These are phyloP conservation scores for Allantophomopsis cytisporea DNA, from an alignment of 2,329 filamentous ascomycete species.

Conservation along the genomic window DNA sequence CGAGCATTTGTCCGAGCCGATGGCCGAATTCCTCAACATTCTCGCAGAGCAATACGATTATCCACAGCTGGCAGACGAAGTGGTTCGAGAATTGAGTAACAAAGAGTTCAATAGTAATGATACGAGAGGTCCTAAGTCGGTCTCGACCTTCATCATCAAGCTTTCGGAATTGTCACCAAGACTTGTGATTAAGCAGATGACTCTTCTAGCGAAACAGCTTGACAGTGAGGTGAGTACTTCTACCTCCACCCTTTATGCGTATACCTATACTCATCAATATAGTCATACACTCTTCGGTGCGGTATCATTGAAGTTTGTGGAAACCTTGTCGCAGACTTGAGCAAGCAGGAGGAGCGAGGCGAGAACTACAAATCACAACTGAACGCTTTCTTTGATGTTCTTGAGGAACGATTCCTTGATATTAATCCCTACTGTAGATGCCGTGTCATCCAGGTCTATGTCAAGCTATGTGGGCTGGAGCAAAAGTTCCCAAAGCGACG, in stretches of 20 bases:
- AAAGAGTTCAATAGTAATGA: constrained; percentile 98
- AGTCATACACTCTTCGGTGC: constrained; percentile 87
- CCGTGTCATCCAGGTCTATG: constrained; percentile 83
- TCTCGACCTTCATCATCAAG: constrained; percentile 86
- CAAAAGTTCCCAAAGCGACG: constrained; percentile 90
- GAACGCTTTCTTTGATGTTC: constrained; percentile 90
- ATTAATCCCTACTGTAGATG: constrained; percentile 94
- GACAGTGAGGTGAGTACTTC: constrained; percentile 66
- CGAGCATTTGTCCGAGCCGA: constrained; percentile 95
- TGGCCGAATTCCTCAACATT: constrained; percentile 97
- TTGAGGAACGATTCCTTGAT: constrained; percentile 92
- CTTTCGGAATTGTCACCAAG: constrained; percentile 85
- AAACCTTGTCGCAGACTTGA: constrained; percentile 84
- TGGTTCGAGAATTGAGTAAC: constrained; percentile 85
- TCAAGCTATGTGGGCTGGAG: constrained; percentile 84
- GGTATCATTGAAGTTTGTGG: constrained; percentile 95
- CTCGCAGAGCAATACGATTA: constrained; percentile 96
- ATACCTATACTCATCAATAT: constrained; percentile 1
- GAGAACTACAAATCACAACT: constrained; percentile 93
- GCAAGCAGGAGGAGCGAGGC: constrained; percentile 77
- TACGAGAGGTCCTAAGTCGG: constrained; percentile 87
- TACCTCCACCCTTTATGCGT: not conserved
- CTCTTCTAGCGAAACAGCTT: constrained; percentile 81
- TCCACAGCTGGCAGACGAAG: constrained; percentile 85
- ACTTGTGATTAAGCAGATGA: constrained; percentile 95